These are phyloP conservation scores for Eutrema japonicum DNA, from an alignment of 345 rosid genomes.

Conservation along the genomic window DNA sequence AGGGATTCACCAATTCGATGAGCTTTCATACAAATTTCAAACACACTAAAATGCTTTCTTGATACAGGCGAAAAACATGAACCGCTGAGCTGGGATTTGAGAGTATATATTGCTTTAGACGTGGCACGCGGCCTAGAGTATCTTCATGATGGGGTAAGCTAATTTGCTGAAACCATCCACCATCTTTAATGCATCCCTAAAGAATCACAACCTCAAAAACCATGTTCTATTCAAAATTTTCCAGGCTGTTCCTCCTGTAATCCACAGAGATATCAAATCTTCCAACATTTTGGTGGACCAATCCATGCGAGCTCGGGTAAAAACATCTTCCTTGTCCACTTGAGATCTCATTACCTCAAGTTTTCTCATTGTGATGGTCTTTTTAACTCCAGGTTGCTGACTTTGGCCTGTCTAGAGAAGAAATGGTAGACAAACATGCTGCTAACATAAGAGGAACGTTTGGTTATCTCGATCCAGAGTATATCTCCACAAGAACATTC, in stretches of 20 bases:
- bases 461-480: slow-evolving; percentile 98
- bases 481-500: slow-evolving; percentile 77
- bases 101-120: slow-evolving; percentile 83
- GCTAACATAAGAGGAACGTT: slow-evolving; percentile 89
- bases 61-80: slow-evolving; percentile 64
- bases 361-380: not conserved
- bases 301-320: slow-evolving; percentile 95
- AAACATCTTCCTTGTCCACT: slow-evolving; percentile 20
- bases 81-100: slow-evolving; percentile 79
- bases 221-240: not conserved
- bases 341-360: slow-evolving; percentile 3
- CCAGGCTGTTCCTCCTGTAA: slow-evolving; percentile 98
- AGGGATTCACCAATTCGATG: not conserved
- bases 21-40: not conserved
- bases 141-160: slow-evolving; percentile 96
- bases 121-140: slow-evolving; percentile 97
- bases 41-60: slow-evolving; percentile 11
- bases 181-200: slow-evolving; percentile 11
- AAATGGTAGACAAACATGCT: slow-evolving; percentile 75
- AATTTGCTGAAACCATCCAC: not conserved
- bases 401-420: slow-evolving; percentile 98
- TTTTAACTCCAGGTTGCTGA: slow-evolving; percentile 77
- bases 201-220: slow-evolving; percentile 1
- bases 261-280: slow-evolving; percentile 95
- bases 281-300: slow-evolving; percentile 95